Conservation (phyloP, 129 eudicot species). For the Artemisia argyi region DNA sequence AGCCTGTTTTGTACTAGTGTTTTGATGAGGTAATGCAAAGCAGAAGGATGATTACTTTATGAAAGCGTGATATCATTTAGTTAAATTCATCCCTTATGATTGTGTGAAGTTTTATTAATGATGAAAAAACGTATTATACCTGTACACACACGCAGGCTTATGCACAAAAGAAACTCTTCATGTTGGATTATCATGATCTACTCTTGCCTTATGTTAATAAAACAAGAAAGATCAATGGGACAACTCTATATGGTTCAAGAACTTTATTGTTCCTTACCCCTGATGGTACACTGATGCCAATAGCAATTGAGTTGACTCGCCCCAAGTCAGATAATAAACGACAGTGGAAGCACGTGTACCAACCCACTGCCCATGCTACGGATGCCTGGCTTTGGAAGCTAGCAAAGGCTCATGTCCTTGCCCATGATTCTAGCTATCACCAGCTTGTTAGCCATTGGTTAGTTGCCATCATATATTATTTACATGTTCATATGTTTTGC, state of each 20-base stretch:
- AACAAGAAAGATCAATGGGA: constrained; percentile 52
- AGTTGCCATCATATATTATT: neutral
- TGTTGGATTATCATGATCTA: constrained; percentile 75
- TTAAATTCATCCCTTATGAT: neutral
- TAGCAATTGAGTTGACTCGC: constrained; percentile 73
- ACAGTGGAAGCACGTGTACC: constrained; percentile 62
- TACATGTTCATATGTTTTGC: neutral
- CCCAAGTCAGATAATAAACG: constrained; percentile 60
- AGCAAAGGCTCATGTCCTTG: constrained; percentile 65
- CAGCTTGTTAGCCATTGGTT: constrained; percentile 71
- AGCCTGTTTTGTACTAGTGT: too few species aligned
- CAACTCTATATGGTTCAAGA: constrained; percentile 72
- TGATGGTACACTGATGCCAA: constrained; percentile 46
- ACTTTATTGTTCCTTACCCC: constrained; percentile 57
- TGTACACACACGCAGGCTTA: constrained; percentile 46
- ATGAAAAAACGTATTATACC: too few species aligned
- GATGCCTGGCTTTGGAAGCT: constrained; percentile 62
- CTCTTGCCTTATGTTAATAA: constrained; percentile 62
- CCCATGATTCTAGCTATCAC: constrained; percentile 67
- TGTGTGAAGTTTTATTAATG: neutral
- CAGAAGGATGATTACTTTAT: neutral
- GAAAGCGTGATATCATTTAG: neutral
- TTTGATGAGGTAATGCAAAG: constrained; percentile 45
- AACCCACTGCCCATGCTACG: constrained; percentile 42
- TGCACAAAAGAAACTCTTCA: constrained; percentile 54